Conservation (phyloP, 164 flowering plant species). For the Magnolia changhungtana region DNA sequence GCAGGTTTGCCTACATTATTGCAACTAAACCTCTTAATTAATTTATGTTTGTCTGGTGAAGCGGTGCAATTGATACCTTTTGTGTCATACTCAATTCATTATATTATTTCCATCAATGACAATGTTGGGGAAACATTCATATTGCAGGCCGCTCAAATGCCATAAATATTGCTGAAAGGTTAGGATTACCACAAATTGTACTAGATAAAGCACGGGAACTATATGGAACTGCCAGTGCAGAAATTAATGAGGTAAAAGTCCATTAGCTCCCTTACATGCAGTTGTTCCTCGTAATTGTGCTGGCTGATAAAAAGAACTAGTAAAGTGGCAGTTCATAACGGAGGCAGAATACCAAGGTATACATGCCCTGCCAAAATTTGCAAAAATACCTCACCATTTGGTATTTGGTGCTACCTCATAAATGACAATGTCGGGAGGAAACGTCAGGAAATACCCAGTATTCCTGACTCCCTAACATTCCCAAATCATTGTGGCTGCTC, state of each 20-base stretch:
- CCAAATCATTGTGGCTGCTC: background rate
- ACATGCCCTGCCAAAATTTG: background rate
- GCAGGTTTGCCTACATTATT: background rate
- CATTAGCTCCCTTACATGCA: background rate
- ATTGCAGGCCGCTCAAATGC: slow-evolving; percentile 90
- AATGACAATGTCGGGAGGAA: background rate
- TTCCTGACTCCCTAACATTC: background rate
- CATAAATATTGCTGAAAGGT: slow-evolving; percentile 78
- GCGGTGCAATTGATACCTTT: background rate
- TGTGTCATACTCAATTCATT: background rate
- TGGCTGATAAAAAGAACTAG: background rate
- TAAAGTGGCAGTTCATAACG: background rate
- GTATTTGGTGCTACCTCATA: too few species aligned
- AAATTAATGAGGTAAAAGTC: slow-evolving; percentile 71
- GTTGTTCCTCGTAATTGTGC: too few species aligned
- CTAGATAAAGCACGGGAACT: slow-evolving; percentile 62
- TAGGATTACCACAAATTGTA: slow-evolving; percentile 62
- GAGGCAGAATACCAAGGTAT: background rate
- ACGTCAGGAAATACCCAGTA: background rate
- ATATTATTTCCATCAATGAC: background rate
- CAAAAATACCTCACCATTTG: background rate
- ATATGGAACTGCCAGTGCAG: slow-evolving; percentile 83
- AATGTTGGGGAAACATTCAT: slow-evolving; percentile 7
- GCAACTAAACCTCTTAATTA: background rate
- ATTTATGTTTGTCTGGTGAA: background rate